These are phyloP conservation scores for Diaporthe helianthi DNA, from an alignment of 2,329 filamentous ascomycete genomes.

Conservation along the genomic window DNA sequence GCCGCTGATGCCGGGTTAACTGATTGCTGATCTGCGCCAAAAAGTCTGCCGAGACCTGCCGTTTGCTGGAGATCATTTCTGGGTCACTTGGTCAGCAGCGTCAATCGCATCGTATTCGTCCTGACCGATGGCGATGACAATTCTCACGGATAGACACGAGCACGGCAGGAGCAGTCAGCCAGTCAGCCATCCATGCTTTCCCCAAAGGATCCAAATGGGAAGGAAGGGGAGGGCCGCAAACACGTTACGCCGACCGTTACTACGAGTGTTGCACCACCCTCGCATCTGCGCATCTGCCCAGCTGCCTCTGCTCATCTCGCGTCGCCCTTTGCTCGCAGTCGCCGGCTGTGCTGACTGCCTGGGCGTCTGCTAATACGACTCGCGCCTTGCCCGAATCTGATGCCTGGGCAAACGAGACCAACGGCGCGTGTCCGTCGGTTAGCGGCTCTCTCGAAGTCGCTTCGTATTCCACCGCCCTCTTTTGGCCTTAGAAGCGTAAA, in stretches of 20 bases:
- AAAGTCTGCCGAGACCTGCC: conserved; percentile 4
- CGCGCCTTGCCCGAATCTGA: conserved; percentile 22
- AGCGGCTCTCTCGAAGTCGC: conserved; percentile 9
- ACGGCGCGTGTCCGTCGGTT: conserved; percentile 21
- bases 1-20: background rate
- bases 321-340: conserved; percentile 7
- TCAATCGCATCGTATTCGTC: conserved; percentile 24
- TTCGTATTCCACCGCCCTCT: conserved; percentile 13
- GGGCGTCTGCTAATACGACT: conserved; percentile 6
- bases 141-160: conserved; percentile 8
- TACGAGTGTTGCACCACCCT: background rate
- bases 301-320: no score
- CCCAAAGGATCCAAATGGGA: background rate
- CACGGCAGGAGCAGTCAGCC: background rate
- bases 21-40: conserved; percentile 1
- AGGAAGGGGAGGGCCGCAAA: background rate
- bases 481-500: background rate
- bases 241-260: conserved; percentile 21
- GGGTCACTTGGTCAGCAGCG: conserved; percentile 22
- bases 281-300: no score
- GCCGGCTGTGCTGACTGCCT: conserved; percentile 18
- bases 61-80: conserved; percentile 23
- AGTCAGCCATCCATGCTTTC: background rate
- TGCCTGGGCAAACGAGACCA: background rate
- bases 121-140: conserved; percentile 24